Percentiles rank a stretch among this genome's conserved stretches.
These are phyloP conservation scores for Ustilago trichophora DNA, from an alignment of 1,284 basidiomycete genomes.

Conservation along the genomic window DNA sequence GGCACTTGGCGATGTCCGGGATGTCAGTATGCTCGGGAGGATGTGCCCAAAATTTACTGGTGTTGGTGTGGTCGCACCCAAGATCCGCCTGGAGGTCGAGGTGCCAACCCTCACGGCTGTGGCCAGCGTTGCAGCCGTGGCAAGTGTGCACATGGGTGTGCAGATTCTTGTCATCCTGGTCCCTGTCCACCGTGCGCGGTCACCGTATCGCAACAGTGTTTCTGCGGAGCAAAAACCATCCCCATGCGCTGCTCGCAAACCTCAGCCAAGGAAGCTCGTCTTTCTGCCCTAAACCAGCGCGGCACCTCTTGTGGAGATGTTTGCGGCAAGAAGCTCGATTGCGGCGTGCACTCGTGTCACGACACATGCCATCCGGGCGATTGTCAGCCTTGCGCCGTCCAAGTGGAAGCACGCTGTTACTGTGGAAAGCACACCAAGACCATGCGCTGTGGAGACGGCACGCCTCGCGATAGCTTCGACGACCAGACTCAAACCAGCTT, in stretches of 20 bases:
- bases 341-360: slow-evolving; percentile 54
- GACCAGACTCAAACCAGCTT: slow-evolving; percentile 21
- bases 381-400: slow-evolving; percentile 52
- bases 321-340: slow-evolving; percentile 58
- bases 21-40: slow-evolving; percentile 59
- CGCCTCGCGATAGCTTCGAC: slow-evolving; percentile 27
- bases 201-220: slow-evolving; percentile 59
- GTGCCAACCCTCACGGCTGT: slow-evolving; percentile 59
- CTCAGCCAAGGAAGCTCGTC: slow-evolving; percentile 22
- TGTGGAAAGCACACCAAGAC: slow-evolving; percentile 54
- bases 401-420: slow-evolving; percentile 52
- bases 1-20: slow-evolving; percentile 65
- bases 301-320: slow-evolving; percentile 58
- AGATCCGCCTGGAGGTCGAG: slow-evolving; percentile 48
- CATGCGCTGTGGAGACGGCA: slow-evolving; percentile 59
- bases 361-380: slow-evolving; percentile 56
- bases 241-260: slow-evolving; percentile 62
- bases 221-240: slow-evolving; percentile 57
- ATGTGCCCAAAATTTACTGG: slow-evolving; percentile 58
- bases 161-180: slow-evolving; percentile 61
- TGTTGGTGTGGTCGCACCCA: slow-evolving; percentile 62
- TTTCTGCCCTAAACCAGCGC: slow-evolving; percentile 25
- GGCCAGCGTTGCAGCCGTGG: slow-evolving; percentile 54
- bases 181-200: slow-evolving; percentile 64
- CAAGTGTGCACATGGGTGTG: slow-evolving; percentile 61